Base-by-base conservation (phyloP, 768 basidiomycete species). In the Tephrocybe sp. region DNA sequence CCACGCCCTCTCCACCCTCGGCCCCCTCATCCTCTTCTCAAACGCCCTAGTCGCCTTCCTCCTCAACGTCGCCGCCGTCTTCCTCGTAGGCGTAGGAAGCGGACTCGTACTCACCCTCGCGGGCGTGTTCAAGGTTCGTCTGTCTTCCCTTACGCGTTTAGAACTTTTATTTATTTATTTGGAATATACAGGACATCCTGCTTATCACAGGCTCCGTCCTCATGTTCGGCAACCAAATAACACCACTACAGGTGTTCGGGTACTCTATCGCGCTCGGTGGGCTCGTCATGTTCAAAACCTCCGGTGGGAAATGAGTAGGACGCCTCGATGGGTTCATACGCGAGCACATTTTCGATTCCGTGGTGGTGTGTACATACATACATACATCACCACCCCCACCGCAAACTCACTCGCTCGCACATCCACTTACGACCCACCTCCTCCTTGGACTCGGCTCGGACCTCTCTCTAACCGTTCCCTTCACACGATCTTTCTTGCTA, bases 181-280 rank as follows among this genome's bases (percentile, higher is more conserved):
- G n/a, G n/a, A n/a, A n/a, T n/a, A n/a, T n/a, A n/a, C 67, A 89
- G 89, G 96, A 98, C 65, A 98, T 98, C 55, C 80, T 99, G 22
- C 83, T 98, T 52, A 93, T 99, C 68, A 78, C 83, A 7, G 93
- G 92, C 37, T 95, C 92, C 1, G 93, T 98, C 26, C 64, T 93
- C 46, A 72, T 96, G 49, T 96, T 96, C 62, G 84, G 89, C 32
- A 79, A 82, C n/a, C 65, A 68, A 11, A 84, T 99, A 61, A 88
- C 91, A 24, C 83, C 86, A 15, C 65, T 95, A 12, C 96, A 99
- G 65, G 76, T 96, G 26, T 76, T 95, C 62, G 94, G 95, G 11
- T 98, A 97, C 69, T 86, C 86, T 9, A 81, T 97, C 59, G 95
- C 96, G 0, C 74, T 97, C 4, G 82, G 74, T 38, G 94, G 94